Evolutionary conservation across 345 rosid genomes (phyloP), one percentile per base, ranked within the genome.

Genomic region (Arabidopsis thaliana): DNA sequence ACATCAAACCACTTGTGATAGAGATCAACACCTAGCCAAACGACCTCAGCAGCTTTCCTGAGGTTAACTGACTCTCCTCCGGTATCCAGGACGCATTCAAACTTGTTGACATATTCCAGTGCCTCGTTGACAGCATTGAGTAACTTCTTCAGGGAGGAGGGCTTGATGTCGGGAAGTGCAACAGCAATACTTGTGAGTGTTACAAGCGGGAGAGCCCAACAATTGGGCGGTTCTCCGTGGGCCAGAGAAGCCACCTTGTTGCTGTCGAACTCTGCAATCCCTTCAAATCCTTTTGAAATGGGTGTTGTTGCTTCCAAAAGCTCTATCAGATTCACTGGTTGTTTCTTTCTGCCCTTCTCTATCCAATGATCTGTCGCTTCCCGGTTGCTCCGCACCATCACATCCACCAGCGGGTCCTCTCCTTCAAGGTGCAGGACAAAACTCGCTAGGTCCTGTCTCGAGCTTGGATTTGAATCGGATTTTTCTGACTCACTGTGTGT

Each of bases 351-450:
- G 0, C 93, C 97, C 51, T 69, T 87, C 65, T 51, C 69, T 67
- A 88, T 82, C 89, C 88, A 87, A 51, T 85, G 85, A 51, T 67
- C 38, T 7, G 79, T 75, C 7, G 79, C 79, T 23, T 75, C 73
- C 5, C 87, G 42, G 61, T 90, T 94, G n/a, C 81, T 72, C 78
- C 78, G 76, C 79, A 82, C 81, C 86, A 90, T 90, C 55, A 82
- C 2, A 6, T 82, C 74, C 59, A 87, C 90, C 37, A 91, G 81
- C 49, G 81, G 82, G 10, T 84, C 81, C 83, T 95, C 99, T 4
- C 93, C 97, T 85, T 95, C 97, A 41, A 95, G 93, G 78, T 87
- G 85, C 82, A 95, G 60, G 65, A 91, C 97, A 72, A 76, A 95
- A 6, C 79, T 81, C 37, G 87, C 78, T 30, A 94, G 87, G 40